Percentiles rank a stretch among this genome's conserved stretches.
Conservation (phyloP, 2,329 filamentous ascomycete species). For the Madurella fahalii region DNA sequence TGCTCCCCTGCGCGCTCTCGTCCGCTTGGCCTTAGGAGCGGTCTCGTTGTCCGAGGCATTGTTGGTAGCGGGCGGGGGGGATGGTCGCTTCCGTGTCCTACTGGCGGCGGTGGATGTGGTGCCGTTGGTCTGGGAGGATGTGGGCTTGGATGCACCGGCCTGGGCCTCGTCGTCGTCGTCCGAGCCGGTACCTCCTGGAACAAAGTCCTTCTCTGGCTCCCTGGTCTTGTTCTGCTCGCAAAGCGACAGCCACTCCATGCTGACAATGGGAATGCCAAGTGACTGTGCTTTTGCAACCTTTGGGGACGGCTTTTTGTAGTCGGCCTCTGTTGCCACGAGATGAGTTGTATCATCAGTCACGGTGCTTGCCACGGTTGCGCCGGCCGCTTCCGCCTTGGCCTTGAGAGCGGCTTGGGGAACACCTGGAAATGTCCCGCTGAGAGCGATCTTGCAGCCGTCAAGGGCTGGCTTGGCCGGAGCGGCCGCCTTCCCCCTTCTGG, state of each 20-base stretch:
- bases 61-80: constrained; percentile 23
- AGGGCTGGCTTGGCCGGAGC: constrained; percentile 35
- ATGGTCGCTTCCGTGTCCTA: constrained; percentile 24
- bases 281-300: constrained; percentile 50
- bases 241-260: constrained; percentile 59
- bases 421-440: constrained; percentile 58
- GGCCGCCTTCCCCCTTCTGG: constrained; percentile 21
- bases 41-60: constrained; percentile 17
- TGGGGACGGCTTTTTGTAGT: constrained; percentile 45
- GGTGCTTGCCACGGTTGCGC: constrained; percentile 44
- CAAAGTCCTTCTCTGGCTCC: constrained; percentile 31
- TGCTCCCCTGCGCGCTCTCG: constrained; percentile 24
- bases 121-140: constrained; percentile 9
- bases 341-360: constrained; percentile 52
- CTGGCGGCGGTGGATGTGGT: constrained; percentile 24
- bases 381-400: constrained; percentile 43
- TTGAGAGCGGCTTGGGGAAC: constrained; percentile 49
- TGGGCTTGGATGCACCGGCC: no score
- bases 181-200: constrained; percentile 3
- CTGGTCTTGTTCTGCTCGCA: constrained; percentile 42
- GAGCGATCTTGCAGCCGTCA: constrained; percentile 46
- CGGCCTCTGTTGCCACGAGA: constrained; percentile 52
- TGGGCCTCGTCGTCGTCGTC: no score
- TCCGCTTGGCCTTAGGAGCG: constrained; percentile 30
- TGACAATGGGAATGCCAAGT: constrained; percentile 52